phyloP scores from a whole-genome alignment of 2,329 filamentous ascomycete species.

The Fusarium pseudoanthophilum region DNA sequence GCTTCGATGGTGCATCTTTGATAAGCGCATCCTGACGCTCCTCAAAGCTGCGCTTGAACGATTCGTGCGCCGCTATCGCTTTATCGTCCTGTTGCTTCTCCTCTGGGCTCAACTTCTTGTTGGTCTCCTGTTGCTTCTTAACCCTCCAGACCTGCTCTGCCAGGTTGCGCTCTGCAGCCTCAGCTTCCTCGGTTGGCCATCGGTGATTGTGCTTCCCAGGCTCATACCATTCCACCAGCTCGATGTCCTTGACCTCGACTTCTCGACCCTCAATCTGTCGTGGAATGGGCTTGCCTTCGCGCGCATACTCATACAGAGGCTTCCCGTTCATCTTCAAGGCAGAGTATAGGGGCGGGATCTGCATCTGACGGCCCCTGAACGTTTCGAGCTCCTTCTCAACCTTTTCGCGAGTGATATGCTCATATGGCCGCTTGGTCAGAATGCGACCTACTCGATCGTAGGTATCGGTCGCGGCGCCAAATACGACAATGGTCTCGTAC shows the following conservation, averaged over 20 bases:
- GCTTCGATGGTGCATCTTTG: conserved; percentile 58
- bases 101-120: conserved; percentile 62
- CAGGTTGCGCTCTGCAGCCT: conserved; percentile 77
- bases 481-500: conserved; percentile 89
- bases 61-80: conserved; percentile 66
- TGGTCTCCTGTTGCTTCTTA: conserved; percentile 65
- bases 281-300: conserved; percentile 87
- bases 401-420: conserved; percentile 80
- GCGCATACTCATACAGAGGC: conserved; percentile 93
- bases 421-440: conserved; percentile 77
- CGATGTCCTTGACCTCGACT: conserved; percentile 80
- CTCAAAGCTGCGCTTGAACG: conserved; percentile 68
- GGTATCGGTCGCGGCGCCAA: conserved; percentile 91
- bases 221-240: conserved; percentile 86
- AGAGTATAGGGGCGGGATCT: conserved; percentile 92
- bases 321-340: conserved; percentile 94
- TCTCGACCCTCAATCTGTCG: conserved; percentile 83
- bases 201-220: conserved; percentile 81
- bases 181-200: conserved; percentile 84
- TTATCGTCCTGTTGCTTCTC: conserved; percentile 66
- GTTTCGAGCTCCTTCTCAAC: conserved; percentile 80
- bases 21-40: conserved; percentile 67
- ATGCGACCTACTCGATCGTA: conserved; percentile 91
- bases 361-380: conserved; percentile 86
- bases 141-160: conserved; percentile 77